These are phyloP conservation scores for Solanum chmielewskii DNA, from an alignment of 257 asterid species.

Conservation along the genomic window DNA sequence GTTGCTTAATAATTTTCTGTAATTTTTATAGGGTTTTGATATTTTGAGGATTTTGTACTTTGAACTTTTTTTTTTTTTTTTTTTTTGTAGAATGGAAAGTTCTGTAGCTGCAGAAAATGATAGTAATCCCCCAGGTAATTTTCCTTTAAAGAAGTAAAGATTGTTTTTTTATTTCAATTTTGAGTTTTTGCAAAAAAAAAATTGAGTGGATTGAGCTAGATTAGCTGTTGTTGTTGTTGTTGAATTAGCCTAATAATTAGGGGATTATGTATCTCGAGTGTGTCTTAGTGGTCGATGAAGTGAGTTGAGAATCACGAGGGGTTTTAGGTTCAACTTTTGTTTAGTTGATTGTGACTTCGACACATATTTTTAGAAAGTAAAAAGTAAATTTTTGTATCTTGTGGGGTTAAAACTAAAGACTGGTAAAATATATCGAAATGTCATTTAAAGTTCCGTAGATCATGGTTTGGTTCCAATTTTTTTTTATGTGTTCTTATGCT, in stretches of 20 bases:
- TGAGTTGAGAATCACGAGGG: not conserved
- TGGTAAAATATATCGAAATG: not conserved
- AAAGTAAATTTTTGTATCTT: not conserved
- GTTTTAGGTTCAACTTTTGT: not conserved
- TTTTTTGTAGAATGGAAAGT: not conserved
- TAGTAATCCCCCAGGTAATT: not conserved
- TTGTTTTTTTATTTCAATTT: not conserved
- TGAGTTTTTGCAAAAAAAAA: not conserved
- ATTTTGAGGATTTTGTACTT: not conserved
- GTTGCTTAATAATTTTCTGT: not conserved
- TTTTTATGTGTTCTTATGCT: not conserved
- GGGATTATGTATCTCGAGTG: not conserved
- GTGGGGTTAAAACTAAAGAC: not conserved
- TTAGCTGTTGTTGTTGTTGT: not conserved
- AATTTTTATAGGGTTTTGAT: not conserved
- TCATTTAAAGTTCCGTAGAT: rapidly evolving
- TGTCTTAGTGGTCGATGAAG: not conserved
- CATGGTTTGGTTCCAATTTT: not conserved
- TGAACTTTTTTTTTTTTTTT: not conserved
- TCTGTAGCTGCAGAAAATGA: not conserved
- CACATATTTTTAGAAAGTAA: not conserved
- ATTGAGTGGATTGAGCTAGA: not conserved
- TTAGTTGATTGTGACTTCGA: not conserved
- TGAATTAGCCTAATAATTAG: not conserved
- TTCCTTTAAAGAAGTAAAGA: not conserved